phyloP scores from a whole-genome alignment of 2,329 filamentous ascomycete species.

The Didymella exigua region DNA sequence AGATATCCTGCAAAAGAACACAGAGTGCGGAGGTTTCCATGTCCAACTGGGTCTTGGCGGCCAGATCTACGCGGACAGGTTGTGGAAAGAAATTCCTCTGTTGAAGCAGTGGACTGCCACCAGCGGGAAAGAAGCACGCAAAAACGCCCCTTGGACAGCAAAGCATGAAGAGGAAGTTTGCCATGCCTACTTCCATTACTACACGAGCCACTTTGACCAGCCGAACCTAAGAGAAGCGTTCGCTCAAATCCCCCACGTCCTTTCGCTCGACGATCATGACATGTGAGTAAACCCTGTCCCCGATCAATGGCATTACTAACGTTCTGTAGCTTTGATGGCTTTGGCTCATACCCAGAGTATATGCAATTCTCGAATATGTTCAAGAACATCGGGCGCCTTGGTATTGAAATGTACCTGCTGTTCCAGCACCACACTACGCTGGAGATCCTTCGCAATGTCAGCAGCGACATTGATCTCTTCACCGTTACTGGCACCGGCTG shows the following conservation, averaged over 20 bases:
- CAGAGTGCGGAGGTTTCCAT: constrained; percentile 95
- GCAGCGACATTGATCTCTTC: constrained; percentile 88
- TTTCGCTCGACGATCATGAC: constrained; percentile 95
- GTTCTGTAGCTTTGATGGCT: constrained; percentile 81
- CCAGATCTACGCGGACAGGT: constrained; percentile 91
- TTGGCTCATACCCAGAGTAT: constrained; percentile 94
- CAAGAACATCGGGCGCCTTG: constrained; percentile 95
- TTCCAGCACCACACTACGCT: constrained; percentile 98
- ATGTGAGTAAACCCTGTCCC: constrained; percentile 69
- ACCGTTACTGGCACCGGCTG: constrained; percentile 96
- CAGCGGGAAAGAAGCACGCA: constrained; percentile 90
- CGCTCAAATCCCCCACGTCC: constrained; percentile 92
- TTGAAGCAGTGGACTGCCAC: constrained; percentile 95
- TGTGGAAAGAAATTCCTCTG: constrained; percentile 95
- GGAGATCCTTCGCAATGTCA: constrained; percentile 88
- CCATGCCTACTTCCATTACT: constrained; percentile 98
- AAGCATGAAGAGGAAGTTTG: constrained; percentile 93
- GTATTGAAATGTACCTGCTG: constrained; percentile 95
- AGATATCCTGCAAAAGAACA: constrained; percentile 95
- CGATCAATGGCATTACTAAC: constrained; percentile 11
- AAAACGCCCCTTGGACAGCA: constrained; percentile 89
- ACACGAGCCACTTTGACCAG: constrained; percentile 97
- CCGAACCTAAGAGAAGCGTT: constrained; percentile 93
- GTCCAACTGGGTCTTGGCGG: constrained; percentile 89
- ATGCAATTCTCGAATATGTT: constrained; percentile 99